Conservation (phyloP, 139 green algal species). For the Dunaliella primolecta region DNA sequence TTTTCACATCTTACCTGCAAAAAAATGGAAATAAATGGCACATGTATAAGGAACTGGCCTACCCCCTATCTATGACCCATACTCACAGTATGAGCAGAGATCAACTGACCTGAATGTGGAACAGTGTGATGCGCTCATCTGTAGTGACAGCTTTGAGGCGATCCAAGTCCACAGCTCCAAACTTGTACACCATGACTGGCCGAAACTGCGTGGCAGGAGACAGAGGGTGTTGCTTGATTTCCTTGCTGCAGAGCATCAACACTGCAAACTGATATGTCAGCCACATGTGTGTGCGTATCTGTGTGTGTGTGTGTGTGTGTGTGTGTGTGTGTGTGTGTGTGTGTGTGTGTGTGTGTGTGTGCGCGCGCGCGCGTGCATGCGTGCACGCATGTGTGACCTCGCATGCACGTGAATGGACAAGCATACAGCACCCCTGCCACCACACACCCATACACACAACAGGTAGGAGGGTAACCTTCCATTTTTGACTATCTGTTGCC, state of each 20-base stretch:
- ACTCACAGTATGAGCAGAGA: not conserved
- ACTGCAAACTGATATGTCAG: not conserved
- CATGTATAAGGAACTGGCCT: too few relatives aligned
- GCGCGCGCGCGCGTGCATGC: too few relatives aligned
- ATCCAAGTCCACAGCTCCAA: slow-evolving; percentile 73
- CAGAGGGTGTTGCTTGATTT: not conserved
- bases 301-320: not conserved
- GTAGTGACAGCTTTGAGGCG: slow-evolving; percentile 71
- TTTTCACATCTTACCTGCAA: too few relatives aligned
- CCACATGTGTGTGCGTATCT: not conserved
- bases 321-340: not conserved
- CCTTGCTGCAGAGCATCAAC: not conserved
- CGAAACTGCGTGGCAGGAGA: slow-evolving; percentile 55
- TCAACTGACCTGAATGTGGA: slow-evolving; percentile 60
- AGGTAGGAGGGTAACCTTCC: too few relatives aligned
- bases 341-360: too few relatives aligned
- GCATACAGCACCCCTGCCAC: too few relatives aligned
- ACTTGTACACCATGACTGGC: slow-evolving; percentile 82
- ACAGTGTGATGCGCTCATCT: slow-evolving; percentile 81
- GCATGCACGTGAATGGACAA: too few relatives aligned
- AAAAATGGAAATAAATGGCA: too few relatives aligned
- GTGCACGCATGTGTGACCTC: too few relatives aligned
- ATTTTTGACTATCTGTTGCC: too few relatives aligned
- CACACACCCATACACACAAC: too few relatives aligned
- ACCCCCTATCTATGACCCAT: too few relatives aligned